phyloP scores from a whole-genome alignment of 495 filamentous ascomycete genomes.

The Emericellopsis terricola region DNA sequence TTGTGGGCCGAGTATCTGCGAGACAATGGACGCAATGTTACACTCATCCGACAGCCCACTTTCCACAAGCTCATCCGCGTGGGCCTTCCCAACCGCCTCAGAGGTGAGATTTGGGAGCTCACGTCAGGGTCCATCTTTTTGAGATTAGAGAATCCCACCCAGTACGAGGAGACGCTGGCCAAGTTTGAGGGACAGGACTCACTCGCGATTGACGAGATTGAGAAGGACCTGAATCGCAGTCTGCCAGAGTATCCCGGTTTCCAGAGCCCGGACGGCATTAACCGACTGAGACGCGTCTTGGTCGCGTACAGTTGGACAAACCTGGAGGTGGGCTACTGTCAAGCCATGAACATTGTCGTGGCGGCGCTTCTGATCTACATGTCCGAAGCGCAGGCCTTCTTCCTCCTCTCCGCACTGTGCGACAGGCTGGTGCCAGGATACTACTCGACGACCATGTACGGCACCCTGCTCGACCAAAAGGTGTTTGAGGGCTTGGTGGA shows the following conservation, averaged over 20 bases:
- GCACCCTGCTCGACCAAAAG: constrained; percentile 85
- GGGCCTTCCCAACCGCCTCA: constrained; percentile 77
- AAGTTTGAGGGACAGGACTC: constrained; percentile 73
- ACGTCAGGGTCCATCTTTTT: constrained; percentile 80
- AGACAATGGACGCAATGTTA: constrained; percentile 89
- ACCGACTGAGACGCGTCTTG: constrained; percentile 68
- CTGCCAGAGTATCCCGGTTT: constrained; percentile 94
- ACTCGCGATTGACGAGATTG: constrained; percentile 93
- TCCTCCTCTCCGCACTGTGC: constrained; percentile 77
- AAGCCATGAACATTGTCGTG: constrained; percentile 99
- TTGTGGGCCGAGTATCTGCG: constrained; percentile 91
- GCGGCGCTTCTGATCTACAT: constrained; percentile 94
- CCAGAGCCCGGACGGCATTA: constrained; percentile 91
- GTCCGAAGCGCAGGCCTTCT: constrained; percentile 93
- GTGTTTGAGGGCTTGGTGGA: constrained; percentile 96
- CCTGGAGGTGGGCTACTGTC: constrained; percentile 89
- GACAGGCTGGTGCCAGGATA: constrained; percentile 89
- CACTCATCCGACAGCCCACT: constrained; percentile 82
- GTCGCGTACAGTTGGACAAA: constrained; percentile 96
- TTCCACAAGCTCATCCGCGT: constrained; percentile 96
- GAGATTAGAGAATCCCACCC: constrained; percentile 64
- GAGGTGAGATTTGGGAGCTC: constrained; percentile 93
- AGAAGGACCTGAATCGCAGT: constrained; percentile 93
- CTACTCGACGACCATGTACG: constrained; percentile 98
- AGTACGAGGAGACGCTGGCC: constrained; percentile 66